A percentile compares a stretch with the other conserved stretches of the same genome.
Conservation (phyloP, 208 protist species). For the Wallacemonas sp. region DNA sequence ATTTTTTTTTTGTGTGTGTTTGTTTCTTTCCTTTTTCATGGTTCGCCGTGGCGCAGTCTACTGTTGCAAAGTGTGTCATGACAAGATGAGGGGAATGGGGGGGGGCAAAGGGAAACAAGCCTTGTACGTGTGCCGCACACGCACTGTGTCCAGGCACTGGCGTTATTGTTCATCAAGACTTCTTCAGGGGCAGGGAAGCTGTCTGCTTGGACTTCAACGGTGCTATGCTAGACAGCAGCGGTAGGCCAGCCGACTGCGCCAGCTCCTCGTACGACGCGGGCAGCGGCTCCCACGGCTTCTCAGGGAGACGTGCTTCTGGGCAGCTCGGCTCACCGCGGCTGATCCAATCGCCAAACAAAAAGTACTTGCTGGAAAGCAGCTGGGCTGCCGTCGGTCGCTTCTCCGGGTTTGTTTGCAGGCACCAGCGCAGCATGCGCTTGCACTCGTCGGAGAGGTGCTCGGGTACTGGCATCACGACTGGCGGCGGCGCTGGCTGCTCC, state of each 20-base stretch:
- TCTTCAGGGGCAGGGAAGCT: too few species aligned
- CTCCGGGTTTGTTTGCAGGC: constrained; percentile 46
- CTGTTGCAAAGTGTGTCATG: background rate
- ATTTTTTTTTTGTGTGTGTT: background rate
- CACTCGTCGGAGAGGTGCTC: constrained; percentile 66
- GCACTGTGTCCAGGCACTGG: too few species aligned
- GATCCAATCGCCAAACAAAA: constrained; percentile 75
- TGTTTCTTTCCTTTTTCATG: background rate
- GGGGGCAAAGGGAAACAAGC: background rate
- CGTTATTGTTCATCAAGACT: too few species aligned
- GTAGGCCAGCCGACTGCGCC: constrained; percentile 31
- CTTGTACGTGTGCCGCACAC: background rate
- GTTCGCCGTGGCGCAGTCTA: too few species aligned
- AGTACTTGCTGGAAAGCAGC: constrained; percentile 67
- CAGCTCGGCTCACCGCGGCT: constrained; percentile 1
- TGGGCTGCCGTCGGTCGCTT: constrained; percentile 66
- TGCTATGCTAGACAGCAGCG: constrained; percentile 13
- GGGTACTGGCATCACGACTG: constrained; percentile 41
- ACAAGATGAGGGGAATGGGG: background rate
- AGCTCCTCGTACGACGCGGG: constrained; percentile 44
- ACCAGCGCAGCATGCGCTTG: constrained; percentile 60
- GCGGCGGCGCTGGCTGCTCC: constrained; percentile 18
- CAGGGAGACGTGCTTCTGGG: constrained; percentile 21
- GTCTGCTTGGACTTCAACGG: background rate
- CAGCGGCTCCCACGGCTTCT: constrained; percentile 48